Conservation (phyloP, 208 protist species). For the Leishmania tropica region DNA sequence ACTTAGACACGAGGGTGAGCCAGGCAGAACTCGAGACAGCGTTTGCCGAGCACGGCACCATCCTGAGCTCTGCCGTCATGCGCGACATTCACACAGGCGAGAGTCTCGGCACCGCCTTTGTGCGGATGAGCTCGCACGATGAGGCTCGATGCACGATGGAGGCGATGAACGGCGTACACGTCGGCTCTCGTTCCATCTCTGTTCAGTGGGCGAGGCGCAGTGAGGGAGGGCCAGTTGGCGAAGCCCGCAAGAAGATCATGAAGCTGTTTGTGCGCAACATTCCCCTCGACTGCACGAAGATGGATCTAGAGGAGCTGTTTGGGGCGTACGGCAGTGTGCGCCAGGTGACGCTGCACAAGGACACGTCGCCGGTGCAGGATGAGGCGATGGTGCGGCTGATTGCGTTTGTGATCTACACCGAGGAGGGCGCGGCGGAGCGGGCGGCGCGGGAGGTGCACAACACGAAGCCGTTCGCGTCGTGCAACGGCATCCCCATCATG, state of each 20-base stretch:
- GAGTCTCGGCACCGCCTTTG: slow-evolving; percentile 71
- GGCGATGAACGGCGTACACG: slow-evolving; percentile 13
- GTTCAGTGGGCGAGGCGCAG: slow-evolving; percentile 80
- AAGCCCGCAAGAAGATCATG: slow-evolving; percentile 68
- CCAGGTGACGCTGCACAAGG: slow-evolving; percentile 68
- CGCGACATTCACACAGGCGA: slow-evolving; percentile 70
- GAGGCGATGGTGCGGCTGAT: slow-evolving; percentile 31
- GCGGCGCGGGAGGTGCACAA: slow-evolving; percentile 51
- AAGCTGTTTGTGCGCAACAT: slow-evolving; percentile 90
- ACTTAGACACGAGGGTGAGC: slow-evolving; percentile 35
- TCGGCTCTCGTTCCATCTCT: slow-evolving; percentile 33
- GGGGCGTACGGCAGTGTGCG: slow-evolving; percentile 49
- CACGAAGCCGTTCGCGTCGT: slow-evolving; percentile 42
- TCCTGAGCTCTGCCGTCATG: slow-evolving; percentile 63
- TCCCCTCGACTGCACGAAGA: slow-evolving; percentile 43
- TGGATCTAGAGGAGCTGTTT: slow-evolving; percentile 43
- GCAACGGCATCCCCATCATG: slow-evolving; percentile 47
- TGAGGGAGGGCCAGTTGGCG: slow-evolving; percentile 64
- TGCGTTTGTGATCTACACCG: slow-evolving; percentile 45
- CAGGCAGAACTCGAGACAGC: slow-evolving; percentile 42
- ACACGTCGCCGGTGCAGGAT: slow-evolving; percentile 49
- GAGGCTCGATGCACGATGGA: slow-evolving; percentile 40
- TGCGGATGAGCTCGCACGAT: slow-evolving; percentile 51
- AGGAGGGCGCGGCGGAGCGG: slow-evolving; percentile 51
- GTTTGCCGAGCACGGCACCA: slow-evolving; percentile 52